Conservation (phyloP, 768 basidiomycete genomes). For the Epithele typhae region DNA sequence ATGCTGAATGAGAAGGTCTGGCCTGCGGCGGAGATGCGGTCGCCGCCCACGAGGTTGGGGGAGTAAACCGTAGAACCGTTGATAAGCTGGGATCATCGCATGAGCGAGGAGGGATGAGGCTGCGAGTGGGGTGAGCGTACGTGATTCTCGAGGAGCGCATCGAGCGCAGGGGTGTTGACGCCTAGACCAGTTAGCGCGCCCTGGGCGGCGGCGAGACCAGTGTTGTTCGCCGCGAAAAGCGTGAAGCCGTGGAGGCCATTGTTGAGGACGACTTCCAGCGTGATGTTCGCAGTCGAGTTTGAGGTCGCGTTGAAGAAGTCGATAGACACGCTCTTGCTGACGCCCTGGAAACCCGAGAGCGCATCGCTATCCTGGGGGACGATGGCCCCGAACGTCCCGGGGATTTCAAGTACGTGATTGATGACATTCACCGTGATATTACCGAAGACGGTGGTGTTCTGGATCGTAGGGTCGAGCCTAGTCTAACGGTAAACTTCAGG, state of each 20-base stretch:
- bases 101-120: neutral
- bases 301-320: constrained; percentile 23
- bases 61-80: constrained; percentile 70
- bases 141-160: constrained; percentile 52
- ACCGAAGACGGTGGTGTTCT: constrained; percentile 31
- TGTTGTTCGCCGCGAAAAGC: constrained; percentile 59
- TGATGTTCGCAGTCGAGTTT: constrained; percentile 30
- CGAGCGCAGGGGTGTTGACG: constrained; percentile 43
- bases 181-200: constrained; percentile 29
- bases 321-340: constrained; percentile 23
- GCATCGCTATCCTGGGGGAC: constrained; percentile 39
- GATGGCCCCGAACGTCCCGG: constrained; percentile 41
- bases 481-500: constrained; percentile 47
- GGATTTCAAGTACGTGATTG: constrained; percentile 48
- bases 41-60: constrained; percentile 34
- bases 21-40: constrained; percentile 53
- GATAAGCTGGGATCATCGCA: constrained; percentile 39
- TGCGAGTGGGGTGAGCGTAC: constrained; percentile 31
- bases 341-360: constrained; percentile 28
- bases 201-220: constrained; percentile 22
- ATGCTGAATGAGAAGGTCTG: constrained; percentile 44
- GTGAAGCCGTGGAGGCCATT: constrained; percentile 49
- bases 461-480: constrained; percentile 52
- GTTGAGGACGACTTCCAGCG: constrained; percentile 32
- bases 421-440: constrained; percentile 46